These are phyloP conservation scores for Eucalyptus leucophloia DNA, from an alignment of 345 rosid genomes.

Conservation along the genomic window DNA sequence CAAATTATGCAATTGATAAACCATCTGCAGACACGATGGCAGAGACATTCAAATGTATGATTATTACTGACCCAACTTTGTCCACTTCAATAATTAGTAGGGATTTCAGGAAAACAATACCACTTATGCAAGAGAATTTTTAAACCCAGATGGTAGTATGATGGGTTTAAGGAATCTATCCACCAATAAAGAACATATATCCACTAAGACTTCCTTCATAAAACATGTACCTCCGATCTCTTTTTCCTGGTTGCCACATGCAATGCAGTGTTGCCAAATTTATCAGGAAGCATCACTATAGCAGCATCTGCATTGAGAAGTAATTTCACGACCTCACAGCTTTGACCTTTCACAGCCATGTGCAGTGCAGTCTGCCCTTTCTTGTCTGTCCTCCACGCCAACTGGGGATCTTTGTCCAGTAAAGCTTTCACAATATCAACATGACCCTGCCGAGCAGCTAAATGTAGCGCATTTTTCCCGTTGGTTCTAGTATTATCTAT, in stretches of 20 bases:
- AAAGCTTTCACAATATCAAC: constrained; percentile 7
- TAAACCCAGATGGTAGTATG: background rate
- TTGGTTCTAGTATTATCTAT: constrained; percentile 1
- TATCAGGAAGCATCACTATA: constrained; percentile 11
- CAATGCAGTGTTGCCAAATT: constrained; percentile 4
- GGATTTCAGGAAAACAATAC: background rate
- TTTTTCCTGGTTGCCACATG: constrained; percentile 12
- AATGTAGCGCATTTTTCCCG: constrained; percentile 6
- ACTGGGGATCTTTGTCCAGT: constrained; percentile 3
- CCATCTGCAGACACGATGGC: background rate
- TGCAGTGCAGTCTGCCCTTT: constrained; percentile 12
- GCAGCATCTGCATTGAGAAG: constrained; percentile 8
- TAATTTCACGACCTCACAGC: constrained; percentile 2
- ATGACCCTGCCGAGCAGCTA: constrained; percentile 10
- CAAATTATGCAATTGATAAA: background rate
- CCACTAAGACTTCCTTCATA: background rate
- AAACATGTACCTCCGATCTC: constrained; percentile 1
- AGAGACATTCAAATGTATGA: background rate
- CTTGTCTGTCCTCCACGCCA: constrained; percentile 11
- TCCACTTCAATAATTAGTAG: background rate
- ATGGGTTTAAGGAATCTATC: background rate
- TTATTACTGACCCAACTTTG: background rate
- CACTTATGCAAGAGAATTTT: background rate
- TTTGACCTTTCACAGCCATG: constrained; percentile 14
- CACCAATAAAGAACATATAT: background rate